A percentile compares a stretch with the other conserved stretches of the same genome.
phyloP scores from a whole-genome alignment of 2,329 filamentous ascomycete species.

The Colletotrichum sublineola region DNA sequence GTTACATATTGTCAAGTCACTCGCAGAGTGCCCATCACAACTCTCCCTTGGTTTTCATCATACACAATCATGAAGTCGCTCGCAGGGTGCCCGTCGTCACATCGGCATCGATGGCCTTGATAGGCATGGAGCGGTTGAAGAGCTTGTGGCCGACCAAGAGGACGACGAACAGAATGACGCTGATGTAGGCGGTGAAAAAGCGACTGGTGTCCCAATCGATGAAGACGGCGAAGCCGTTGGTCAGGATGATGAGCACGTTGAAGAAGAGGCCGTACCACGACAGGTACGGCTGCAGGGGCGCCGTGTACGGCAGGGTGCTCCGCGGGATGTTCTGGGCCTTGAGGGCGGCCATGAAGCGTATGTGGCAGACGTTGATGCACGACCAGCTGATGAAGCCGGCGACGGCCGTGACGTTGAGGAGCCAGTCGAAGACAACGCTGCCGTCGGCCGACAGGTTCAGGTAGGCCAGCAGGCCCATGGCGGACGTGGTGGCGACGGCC shows the following conservation, averaged over 20 bases:
- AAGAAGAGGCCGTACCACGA: slow-evolving; percentile 76
- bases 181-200: slow-evolving; percentile 76
- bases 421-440: slow-evolving; percentile 76
- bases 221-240: slow-evolving; percentile 78
- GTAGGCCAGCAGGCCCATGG: slow-evolving; percentile 75
- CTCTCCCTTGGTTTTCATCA: not conserved
- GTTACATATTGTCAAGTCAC: too few species aligned
- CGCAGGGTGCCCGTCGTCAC: slow-evolving; percentile 44
- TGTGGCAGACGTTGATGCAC: slow-evolving; percentile 73
- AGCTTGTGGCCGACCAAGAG: slow-evolving; percentile 73
- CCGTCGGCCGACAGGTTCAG: slow-evolving; percentile 73
- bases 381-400: slow-evolving; percentile 80
- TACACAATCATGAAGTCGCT: slow-evolving; percentile 14
- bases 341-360: slow-evolving; percentile 75
- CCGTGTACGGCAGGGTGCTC: slow-evolving; percentile 69
- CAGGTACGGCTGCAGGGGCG: slow-evolving; percentile 73
- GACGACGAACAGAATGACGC: slow-evolving; percentile 72
- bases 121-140: slow-evolving; percentile 55
- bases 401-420: slow-evolving; percentile 78
- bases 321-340: slow-evolving; percentile 69
- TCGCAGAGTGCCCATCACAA: too few species aligned
- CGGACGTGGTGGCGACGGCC: slow-evolving; percentile 68
- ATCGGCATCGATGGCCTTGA: slow-evolving; percentile 55
- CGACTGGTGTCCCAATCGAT: slow-evolving; percentile 71
- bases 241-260: slow-evolving; percentile 73